These are phyloP conservation scores for Cucumis hystrix DNA, from an alignment of 306 rosid species.

Conservation along the genomic window DNA sequence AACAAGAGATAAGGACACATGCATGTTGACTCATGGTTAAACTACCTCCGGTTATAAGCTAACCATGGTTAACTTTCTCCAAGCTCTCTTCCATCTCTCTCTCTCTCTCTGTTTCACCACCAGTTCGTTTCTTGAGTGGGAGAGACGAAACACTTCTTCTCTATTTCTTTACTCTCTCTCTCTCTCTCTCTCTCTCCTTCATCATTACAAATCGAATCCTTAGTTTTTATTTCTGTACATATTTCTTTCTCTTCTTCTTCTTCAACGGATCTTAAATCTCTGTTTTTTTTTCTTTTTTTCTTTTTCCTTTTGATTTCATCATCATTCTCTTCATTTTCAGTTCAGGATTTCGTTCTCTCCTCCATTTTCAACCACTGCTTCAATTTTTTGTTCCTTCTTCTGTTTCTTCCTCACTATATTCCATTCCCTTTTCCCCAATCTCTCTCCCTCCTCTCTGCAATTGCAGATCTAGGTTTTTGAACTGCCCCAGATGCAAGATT, in stretches of 20 bases:
- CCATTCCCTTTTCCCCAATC: background rate
- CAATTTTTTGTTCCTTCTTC: background rate
- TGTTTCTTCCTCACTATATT: background rate
- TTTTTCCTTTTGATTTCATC: background rate
- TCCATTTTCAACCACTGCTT: background rate
- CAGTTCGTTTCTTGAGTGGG: background rate
- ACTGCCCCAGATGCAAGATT: background rate
- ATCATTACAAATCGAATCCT: background rate
- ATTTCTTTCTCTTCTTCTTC: background rate
- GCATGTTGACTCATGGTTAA: slow-evolving; percentile 43
- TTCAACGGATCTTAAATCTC: background rate
- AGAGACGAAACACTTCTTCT: slow-evolving; percentile 1
- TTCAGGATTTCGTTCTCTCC: background rate
- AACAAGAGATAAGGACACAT: slow-evolving; percentile 72
- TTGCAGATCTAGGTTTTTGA: slow-evolving; percentile 6
- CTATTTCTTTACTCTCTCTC: background rate
- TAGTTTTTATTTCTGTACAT: background rate
- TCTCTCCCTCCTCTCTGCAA: background rate
- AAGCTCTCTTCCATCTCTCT: background rate
- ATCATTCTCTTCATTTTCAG: background rate
- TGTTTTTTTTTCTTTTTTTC: background rate
- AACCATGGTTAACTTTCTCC: slow-evolving; percentile 34
- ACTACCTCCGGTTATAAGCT: slow-evolving; percentile 10
- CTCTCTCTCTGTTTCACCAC: background rate
- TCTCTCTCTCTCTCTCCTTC: background rate